Percentiles rank a stretch among this genome's conserved stretches.
Conservation (phyloP, 805 yeast species). For the Wickerhamiella cacticola region DNA sequence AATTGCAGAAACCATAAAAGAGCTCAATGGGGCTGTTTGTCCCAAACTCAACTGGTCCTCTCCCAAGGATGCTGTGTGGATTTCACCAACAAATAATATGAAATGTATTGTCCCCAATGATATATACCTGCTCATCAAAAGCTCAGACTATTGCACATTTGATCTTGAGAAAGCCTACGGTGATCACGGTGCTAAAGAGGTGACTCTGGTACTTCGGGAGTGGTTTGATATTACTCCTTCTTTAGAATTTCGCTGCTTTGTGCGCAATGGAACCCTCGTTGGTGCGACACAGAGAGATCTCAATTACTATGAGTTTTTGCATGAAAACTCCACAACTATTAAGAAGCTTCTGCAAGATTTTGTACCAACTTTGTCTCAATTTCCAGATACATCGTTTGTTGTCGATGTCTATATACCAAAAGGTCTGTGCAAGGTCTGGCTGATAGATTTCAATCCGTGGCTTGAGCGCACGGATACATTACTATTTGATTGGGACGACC, state of each 20-base stretch:
- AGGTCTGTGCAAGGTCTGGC: conserved; percentile 50
- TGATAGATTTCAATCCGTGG: conserved; percentile 83
- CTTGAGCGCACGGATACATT: conserved; percentile 65
- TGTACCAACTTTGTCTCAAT: conserved; percentile 32
- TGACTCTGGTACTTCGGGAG: conserved; percentile 52
- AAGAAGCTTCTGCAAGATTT: conserved; percentile 41
- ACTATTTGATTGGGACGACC: conserved; percentile 75
- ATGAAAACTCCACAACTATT: conserved; percentile 39
- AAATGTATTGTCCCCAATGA: conserved; percentile 63
- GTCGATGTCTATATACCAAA: conserved; percentile 76
- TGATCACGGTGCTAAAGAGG: conserved; percentile 22
- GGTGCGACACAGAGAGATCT: conserved; percentile 81
- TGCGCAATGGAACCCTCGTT: conserved; percentile 46
- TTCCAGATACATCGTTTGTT: conserved; percentile 47
- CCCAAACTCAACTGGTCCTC: conserved; percentile 97
- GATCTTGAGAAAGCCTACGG: conserved; percentile 68
- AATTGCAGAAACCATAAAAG: conserved; percentile 37
- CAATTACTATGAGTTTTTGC: conserved; percentile 64
- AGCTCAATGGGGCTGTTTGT: conserved; percentile 47
- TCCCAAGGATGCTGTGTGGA: conserved; percentile 93
- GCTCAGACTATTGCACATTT: conserved; percentile 79
- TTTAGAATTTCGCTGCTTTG: conserved; percentile 80
- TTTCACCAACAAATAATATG: conserved; percentile 62
- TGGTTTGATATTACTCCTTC: conserved; percentile 85
- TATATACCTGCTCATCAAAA: conserved; percentile 64